Evolutionary conservation across 371 early-diverging fungal species (phyloP).

Genomic region (Syncephalastrum contaminatum): DNA sequence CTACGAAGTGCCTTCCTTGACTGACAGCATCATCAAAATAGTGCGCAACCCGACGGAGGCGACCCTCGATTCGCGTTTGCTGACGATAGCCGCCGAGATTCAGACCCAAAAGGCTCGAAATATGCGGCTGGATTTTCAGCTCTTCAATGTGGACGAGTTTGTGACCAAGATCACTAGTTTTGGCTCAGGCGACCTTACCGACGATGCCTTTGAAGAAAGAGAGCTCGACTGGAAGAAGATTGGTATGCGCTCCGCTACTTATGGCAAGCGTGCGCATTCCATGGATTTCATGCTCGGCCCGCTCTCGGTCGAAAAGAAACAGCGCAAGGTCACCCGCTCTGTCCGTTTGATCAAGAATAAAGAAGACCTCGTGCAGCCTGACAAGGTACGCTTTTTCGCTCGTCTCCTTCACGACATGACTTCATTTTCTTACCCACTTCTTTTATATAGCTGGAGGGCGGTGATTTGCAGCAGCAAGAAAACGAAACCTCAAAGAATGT

Average conservation of each 20-base stretch:
- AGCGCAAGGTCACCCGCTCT: conserved; percentile 34
- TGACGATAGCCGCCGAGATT: conserved; percentile 73
- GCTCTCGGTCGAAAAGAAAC: conserved; percentile 62
- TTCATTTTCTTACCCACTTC: too few species aligned
- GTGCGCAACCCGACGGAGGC: conserved; percentile 85
- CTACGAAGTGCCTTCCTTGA: neutral
- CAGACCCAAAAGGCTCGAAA: conserved; percentile 76
- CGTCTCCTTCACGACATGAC: too few species aligned
- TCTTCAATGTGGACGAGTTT: conserved; percentile 75
- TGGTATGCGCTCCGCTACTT: conserved; percentile 56
- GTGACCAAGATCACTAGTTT: conserved; percentile 55
- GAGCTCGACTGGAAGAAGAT: conserved; percentile 64
- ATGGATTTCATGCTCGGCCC: conserved; percentile 81
- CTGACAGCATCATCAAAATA: conserved; percentile 9
- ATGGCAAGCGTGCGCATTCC: conserved; percentile 57
- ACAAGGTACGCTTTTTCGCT: conserved; percentile 30
- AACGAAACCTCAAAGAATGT: conserved; percentile 90
- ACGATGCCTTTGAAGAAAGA: conserved; percentile 9
- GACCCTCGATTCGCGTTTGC: conserved; percentile 77
- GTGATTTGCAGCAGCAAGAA: conserved; percentile 76
- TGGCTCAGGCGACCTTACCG: conserved; percentile 21
- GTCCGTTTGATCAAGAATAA: conserved; percentile 41
- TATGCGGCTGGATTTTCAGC: conserved; percentile 65
- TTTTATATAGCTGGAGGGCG: conserved; percentile 61
- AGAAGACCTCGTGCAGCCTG: conserved; percentile 39